Conservation (phyloP, 257 asterid genomes). For the Solanum stenotomum region DNA sequence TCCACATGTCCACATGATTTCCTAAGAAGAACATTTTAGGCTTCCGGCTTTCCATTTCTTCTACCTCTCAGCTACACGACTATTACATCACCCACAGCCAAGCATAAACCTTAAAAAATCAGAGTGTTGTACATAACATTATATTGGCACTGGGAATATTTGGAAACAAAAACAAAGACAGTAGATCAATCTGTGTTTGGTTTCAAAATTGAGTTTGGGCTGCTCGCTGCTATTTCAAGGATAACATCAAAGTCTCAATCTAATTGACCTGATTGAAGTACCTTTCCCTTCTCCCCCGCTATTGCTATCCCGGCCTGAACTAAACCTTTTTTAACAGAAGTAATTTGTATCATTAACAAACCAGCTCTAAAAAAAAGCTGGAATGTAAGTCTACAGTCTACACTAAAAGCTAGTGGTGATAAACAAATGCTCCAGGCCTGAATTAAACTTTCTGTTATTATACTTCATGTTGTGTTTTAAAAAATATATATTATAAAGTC, state of each 20-base stretch:
- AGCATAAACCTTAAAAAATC: background rate
- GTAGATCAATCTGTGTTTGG: background rate
- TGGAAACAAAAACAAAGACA: background rate
- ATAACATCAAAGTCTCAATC: background rate
- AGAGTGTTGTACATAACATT: background rate
- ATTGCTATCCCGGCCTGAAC: background rate
- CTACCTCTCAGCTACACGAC: background rate
- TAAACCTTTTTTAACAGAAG: background rate
- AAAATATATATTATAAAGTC: background rate
- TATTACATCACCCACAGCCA: background rate
- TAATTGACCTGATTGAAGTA: background rate
- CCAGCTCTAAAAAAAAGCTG: background rate
- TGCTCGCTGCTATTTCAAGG: background rate
- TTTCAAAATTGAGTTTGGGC: background rate
- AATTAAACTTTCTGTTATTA: background rate
- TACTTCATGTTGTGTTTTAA: background rate
- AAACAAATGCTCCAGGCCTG: background rate
- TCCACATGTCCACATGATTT: background rate
- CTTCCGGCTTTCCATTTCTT: background rate
- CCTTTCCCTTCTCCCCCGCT: background rate
- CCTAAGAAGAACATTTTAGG: background rate
- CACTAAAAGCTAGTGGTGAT: background rate
- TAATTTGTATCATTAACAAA: background rate
- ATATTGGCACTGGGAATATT: background rate
- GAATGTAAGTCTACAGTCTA: background rate